Evolutionary conservation across 176 grass and related monocot species (phyloP), one percentile per base, ranked within the genome.

Genomic region (Alloteropsis semialata): DNA sequence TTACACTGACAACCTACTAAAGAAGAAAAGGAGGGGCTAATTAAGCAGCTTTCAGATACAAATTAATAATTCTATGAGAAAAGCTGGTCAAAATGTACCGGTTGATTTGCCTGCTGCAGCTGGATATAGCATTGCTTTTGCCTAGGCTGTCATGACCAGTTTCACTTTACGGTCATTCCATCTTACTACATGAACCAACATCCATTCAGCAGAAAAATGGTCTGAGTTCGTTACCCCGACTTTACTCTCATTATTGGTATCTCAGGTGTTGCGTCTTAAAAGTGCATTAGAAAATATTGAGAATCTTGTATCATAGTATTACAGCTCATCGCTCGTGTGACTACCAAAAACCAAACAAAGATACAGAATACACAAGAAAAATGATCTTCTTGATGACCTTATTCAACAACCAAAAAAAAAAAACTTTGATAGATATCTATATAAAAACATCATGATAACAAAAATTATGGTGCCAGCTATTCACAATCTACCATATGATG

Each of bases 281-380:
- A 21, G 8, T 55, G 67, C 18, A 73, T 86, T 83, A 28, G 10
- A 72, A 77, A 82, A 56, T 27, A 53, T 71, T 29, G 27, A 81
- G 44, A n/a, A 69, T 50, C 44, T 34, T 81, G 63, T 89, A 66
- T 22, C 27, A 64, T 42, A 30, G 64, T 81, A 69, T 59, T 72
- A 74, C 72, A 82, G 28, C 65, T 73, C 84, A 86, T 50, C 79
- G 58, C 79, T 74, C 65, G 79, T 83, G 67, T 67, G 53, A 61
- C 74, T 87, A 90, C 29, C n/a, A n/a, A n/a, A 58, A 75, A 53
- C 88, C 83, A 83, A 59, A 80, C 61, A 79, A 51, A 79, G 84
- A 69, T 83, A 87, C 46, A 89, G 27, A 82, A 86, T 86, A 74
- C 48, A 79, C n/a, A 32, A 72, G 49, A 32, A 77, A 36, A 73